Percentiles rank a stretch among this genome's conserved stretches.
These are phyloP conservation scores for Aaosphaeria pasadenensis DNA, from an alignment of 2,329 filamentous ascomycete species.

Conservation along the genomic window DNA sequence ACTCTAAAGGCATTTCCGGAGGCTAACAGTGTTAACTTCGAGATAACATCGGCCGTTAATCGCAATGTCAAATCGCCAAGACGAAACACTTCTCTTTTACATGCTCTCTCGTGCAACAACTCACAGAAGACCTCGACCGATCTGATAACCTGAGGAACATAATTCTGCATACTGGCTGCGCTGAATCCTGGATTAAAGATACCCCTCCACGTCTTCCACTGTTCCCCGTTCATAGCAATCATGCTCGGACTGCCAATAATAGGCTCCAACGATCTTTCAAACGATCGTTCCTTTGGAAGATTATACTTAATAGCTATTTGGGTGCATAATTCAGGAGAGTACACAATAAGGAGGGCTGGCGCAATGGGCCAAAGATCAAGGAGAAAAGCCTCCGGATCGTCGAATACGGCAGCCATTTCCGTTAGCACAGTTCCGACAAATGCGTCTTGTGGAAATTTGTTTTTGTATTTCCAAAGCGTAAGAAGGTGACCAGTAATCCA, in stretches of 20 bases:
- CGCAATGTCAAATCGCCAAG: neutral
- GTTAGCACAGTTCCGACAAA: neutral
- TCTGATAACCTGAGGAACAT: no score
- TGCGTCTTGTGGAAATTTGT: neutral
- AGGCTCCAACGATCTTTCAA: no score
- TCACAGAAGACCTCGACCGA: no score
- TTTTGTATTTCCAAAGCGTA: neutral
- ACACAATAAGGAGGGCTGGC: neutral
- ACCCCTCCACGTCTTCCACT: slow-evolving; percentile 11
- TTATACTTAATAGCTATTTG: neutral
- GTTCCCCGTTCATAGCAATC: slow-evolving; percentile 5
- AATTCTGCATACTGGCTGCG: slow-evolving; percentile 1
- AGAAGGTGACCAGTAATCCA: slow-evolving; percentile 1
- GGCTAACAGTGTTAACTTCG: neutral
- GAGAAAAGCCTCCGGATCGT: neutral
- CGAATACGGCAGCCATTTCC: neutral
- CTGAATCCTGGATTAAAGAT: slow-evolving; percentile 16
- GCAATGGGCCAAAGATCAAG: neutral
- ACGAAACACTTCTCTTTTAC: neutral
- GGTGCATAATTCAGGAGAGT: neutral
- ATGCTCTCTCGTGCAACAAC: no score
- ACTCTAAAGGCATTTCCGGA: no score
- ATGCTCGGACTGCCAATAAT: slow-evolving; percentile 8
- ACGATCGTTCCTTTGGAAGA: neutral
- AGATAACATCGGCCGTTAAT: neutral